Percentiles rank a stretch among this genome's conserved stretches.
phyloP scores from a whole-genome alignment of 208 protist genomes.

The Trypanosoma platydactyli region DNA sequence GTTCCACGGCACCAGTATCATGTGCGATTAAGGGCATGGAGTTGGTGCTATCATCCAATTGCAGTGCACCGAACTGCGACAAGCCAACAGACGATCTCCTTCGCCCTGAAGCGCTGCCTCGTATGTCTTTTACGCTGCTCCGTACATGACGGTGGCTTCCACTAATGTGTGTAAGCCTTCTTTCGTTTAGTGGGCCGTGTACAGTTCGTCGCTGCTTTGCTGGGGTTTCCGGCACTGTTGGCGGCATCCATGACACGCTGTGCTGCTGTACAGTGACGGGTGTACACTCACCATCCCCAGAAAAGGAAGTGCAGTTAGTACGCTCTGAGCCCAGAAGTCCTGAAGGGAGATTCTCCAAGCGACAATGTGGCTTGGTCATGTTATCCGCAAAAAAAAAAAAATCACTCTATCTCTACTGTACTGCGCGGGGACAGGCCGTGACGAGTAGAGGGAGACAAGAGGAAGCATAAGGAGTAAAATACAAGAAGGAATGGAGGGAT shows the following conservation, averaged over 20 bases:
- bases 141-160: slow-evolving; percentile 1
- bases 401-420: too few relatives aligned
- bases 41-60: slow-evolving; percentile 45
- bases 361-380: not conserved
- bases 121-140: slow-evolving; percentile 31
- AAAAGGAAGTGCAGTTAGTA: slow-evolving; percentile 10
- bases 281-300: slow-evolving; percentile 22
- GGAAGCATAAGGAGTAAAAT: too few relatives aligned
- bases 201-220: slow-evolving; percentile 65
- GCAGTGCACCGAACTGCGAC: slow-evolving; percentile 71
- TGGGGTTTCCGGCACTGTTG: slow-evolving; percentile 29
- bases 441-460: too few relatives aligned
- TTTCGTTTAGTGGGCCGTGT: slow-evolving; percentile 24
- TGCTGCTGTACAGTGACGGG: slow-evolving; percentile 5
- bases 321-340: not conserved
- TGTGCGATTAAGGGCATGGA: slow-evolving; percentile 30
- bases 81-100: slow-evolving; percentile 64
- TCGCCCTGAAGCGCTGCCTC: slow-evolving; percentile 38
- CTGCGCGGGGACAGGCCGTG: too few relatives aligned
- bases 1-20: slow-evolving; percentile 13
- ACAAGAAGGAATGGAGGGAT: too few relatives aligned
- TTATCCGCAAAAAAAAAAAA: too few relatives aligned
- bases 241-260: not conserved
- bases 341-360: slow-evolving; percentile 18
- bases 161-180: slow-evolving; percentile 6